A percentile compares a stretch with the other conserved stretches of the same genome.
Evolutionary conservation across 1,139 yeast genomes (phyloP).

Genomic region (Groenewaldozyma auringiensis): DNA sequence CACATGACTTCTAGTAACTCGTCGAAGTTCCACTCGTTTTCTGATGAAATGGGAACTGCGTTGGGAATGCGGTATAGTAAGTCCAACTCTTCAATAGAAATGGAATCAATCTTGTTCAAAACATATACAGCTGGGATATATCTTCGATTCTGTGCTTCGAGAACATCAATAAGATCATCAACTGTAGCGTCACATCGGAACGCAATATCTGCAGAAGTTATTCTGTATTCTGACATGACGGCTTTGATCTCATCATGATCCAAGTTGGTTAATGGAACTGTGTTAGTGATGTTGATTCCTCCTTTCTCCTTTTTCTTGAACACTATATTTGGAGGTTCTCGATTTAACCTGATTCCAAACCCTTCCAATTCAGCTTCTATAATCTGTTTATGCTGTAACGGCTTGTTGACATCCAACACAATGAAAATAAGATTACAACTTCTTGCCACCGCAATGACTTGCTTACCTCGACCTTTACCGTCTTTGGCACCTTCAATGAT

Average conservation of each 20-base stretch:
- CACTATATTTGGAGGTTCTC: conserved; percentile 84
- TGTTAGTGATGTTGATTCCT: conserved; percentile 86
- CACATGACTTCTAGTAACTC: conserved; percentile 92
- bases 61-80: conserved; percentile 84
- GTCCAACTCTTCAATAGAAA: conserved; percentile 88
- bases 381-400: conserved; percentile 84
- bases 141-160: conserved; percentile 81
- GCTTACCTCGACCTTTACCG: conserved; percentile 98
- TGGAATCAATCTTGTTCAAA: conserved; percentile 89
- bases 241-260: conserved; percentile 92
- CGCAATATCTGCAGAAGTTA: conserved; percentile 94
- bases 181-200: conserved; percentile 97
- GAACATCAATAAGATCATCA: conserved; percentile 89
- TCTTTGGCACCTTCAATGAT: conserved; percentile 98
- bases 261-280: conserved; percentile 84
- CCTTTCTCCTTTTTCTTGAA: conserved; percentile 92
- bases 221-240: conserved; percentile 89
- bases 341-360: conserved; percentile 90
- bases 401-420: conserved; percentile 92
- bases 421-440: conserved; percentile 89
- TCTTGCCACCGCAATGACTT: conserved; percentile 97
- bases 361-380: conserved; percentile 95
- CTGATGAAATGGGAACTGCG: conserved; percentile 95
- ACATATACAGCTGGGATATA: conserved; percentile 95
- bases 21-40: conserved; percentile 93